phyloP scores from a whole-genome alignment of 140 eudicot genomes.

The Erigeron philadelphicus region DNA sequence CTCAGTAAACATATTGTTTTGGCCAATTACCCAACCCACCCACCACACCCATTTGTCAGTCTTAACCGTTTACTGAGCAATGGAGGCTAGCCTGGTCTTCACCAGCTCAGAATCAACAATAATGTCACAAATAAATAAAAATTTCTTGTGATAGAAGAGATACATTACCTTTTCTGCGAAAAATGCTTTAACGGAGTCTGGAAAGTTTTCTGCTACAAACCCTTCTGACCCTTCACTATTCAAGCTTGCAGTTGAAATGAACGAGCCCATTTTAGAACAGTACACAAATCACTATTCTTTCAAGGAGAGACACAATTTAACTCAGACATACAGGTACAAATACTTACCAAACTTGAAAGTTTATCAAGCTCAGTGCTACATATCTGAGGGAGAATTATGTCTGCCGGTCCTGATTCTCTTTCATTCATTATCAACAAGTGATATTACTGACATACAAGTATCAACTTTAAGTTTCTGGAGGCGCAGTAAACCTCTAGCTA shows the following conservation, averaged over 20 bases:
- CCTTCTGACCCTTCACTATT: constrained; percentile 21
- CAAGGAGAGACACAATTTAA: constrained; percentile 33
- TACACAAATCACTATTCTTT: constrained; percentile 32
- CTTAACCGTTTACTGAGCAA: neutral
- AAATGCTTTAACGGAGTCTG: constrained; percentile 24
- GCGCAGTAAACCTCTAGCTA: constrained; percentile 33
- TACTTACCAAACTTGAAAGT: constrained; percentile 33
- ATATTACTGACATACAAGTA: constrained; percentile 29
- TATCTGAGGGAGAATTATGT: constrained; percentile 31
- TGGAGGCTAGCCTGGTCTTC: neutral
- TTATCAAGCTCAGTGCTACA: constrained; percentile 38
- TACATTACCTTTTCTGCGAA: constrained; percentile 35
- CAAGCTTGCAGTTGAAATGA: constrained; percentile 27
- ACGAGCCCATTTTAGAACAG: constrained; percentile 33
- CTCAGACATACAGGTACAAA: constrained; percentile 23
- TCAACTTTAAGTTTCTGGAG: constrained; percentile 37
- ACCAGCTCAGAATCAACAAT: neutral
- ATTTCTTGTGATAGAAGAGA: neutral
- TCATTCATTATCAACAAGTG: constrained; percentile 27
- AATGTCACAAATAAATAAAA: neutral
- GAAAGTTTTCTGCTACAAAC: constrained; percentile 14
- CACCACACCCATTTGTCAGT: neutral
- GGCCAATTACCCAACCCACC: constrained; percentile 6
- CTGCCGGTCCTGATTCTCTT: constrained; percentile 10
- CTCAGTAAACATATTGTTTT: neutral